These are phyloP conservation scores for Staphylotrichum tortipilum DNA, from an alignment of 495 filamentous ascomycete genomes.

Conservation along the genomic window DNA sequence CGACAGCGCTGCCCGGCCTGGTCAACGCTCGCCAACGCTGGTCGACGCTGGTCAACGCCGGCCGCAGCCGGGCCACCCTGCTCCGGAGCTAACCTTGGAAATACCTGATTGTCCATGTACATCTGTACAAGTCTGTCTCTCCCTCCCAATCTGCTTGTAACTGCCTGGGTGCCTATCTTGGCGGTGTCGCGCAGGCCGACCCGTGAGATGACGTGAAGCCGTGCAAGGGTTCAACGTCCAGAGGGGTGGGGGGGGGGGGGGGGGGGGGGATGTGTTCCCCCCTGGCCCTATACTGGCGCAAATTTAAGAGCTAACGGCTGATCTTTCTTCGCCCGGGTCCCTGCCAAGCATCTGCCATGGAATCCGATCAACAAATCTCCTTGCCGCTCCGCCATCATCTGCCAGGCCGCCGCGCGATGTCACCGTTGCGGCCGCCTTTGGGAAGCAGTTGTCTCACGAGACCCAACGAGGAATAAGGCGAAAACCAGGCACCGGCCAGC, in stretches of 20 bases:
- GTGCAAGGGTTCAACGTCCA: background rate
- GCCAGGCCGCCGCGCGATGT: slow-evolving; percentile 19
- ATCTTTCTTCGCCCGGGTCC: slow-evolving; percentile 5
- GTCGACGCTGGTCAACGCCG: no score
- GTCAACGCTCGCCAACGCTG: no score
- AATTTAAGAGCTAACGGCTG: slow-evolving; percentile 17
- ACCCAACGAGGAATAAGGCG: slow-evolving; percentile 6
- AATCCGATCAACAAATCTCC: slow-evolving; percentile 14
- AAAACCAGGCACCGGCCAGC: background rate
- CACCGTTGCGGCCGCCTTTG: slow-evolving; percentile 7
- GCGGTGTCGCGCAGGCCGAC: no score
- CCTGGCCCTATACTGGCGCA: slow-evolving; percentile 22
- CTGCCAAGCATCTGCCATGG: slow-evolving; percentile 18
- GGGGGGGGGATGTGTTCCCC: background rate
- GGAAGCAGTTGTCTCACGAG: slow-evolving; percentile 18
- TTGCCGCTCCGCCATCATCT: slow-evolving; percentile 12
- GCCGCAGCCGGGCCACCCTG: no score
- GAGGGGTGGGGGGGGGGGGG: no score
- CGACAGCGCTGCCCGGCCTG: no score
- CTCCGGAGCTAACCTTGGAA: no score
- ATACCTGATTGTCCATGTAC: no score
- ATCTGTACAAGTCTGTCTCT: no score
- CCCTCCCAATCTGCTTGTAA: no score
- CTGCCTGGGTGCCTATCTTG: no score
- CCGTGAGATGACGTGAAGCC: background rate